These are phyloP conservation scores for Vitellaria paradoxa DNA, from an alignment of 179 eudicot species.

Conservation along the genomic window DNA sequence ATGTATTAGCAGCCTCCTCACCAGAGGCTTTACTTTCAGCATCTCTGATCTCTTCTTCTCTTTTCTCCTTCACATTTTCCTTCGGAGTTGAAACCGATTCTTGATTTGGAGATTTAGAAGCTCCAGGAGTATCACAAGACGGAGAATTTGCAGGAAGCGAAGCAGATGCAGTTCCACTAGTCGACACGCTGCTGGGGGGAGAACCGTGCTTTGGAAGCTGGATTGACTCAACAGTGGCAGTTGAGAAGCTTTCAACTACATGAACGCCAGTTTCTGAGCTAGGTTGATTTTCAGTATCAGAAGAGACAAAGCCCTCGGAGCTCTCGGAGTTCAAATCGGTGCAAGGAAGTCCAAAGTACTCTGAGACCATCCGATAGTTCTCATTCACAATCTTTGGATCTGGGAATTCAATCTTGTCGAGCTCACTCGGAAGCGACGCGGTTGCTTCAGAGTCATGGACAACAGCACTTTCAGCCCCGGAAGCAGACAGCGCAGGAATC, in stretches of 20 bases:
- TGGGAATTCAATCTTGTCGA: conserved; percentile 82
- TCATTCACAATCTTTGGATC: conserved; percentile 74
- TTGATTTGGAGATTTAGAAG: conserved; percentile 36
- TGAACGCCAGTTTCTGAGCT: conserved; percentile 40
- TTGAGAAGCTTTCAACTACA: conserved; percentile 50
- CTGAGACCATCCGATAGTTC: conserved; percentile 77
- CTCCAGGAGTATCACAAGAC: conserved; percentile 47
- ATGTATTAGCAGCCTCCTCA: conserved; percentile 22
- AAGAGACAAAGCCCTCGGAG: conserved; percentile 53
- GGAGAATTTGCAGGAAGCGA: conserved; percentile 24
- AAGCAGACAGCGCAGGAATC: conserved; percentile 29
- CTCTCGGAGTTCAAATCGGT: conserved; percentile 41
- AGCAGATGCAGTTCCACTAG: conserved; percentile 46
- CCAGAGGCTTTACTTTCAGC: conserved; percentile 46
- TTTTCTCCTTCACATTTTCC: conserved; percentile 30
- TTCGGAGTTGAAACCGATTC: conserved; percentile 54
- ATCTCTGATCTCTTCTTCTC: conserved; percentile 27
- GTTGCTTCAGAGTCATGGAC: conserved; percentile 15
- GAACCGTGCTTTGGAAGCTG: conserved; percentile 43
- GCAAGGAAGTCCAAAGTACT: conserved; percentile 56
- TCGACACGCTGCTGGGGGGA: conserved; percentile 67
- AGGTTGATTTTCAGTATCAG: conserved; percentile 55
- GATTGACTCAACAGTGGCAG: conserved; percentile 29
- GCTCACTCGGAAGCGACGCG: conserved; percentile 34
- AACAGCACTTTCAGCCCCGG: not conserved